Evolutionary conservation across 2,329 filamentous ascomycete species (phyloP).

Genomic region (Arthrobotrys sinensis): DNA sequence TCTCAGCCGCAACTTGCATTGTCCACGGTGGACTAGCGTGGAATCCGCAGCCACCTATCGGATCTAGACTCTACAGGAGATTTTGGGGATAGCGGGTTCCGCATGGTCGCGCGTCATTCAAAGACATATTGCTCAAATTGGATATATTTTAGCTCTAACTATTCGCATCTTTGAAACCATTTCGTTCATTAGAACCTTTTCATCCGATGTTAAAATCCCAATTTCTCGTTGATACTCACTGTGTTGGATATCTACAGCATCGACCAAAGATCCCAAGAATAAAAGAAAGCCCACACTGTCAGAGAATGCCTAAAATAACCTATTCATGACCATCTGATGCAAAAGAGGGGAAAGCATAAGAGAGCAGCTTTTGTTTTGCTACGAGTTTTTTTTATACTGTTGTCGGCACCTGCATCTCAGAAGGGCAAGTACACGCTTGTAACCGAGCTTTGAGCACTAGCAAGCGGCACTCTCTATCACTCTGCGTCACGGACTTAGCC

Average conservation of each 20-base stretch:
- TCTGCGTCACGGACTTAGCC: conserved; percentile 52
- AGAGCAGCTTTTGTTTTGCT: conserved; percentile 40
- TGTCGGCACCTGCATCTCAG: conserved; percentile 46
- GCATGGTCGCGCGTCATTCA: conserved; percentile 49
- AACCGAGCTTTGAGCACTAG: conserved; percentile 53
- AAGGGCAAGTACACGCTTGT: conserved; percentile 48
- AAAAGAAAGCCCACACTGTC: conserved; percentile 14
- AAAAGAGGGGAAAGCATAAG: conserved; percentile 33
- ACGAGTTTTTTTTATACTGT: conserved; percentile 33
- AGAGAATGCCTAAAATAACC: conserved; percentile 43
- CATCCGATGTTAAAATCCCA: conserved; percentile 41
- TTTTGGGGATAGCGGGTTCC: conserved; percentile 59
- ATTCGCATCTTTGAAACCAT: conserved; percentile 24
- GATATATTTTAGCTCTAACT: conserved; percentile 30
- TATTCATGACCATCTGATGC: not conserved
- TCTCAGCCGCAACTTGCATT: conserved; percentile 52
- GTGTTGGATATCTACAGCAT: conserved; percentile 14
- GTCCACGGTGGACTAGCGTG: conserved; percentile 42
- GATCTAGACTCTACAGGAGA: conserved; percentile 58
- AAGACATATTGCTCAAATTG: conserved; percentile 38
- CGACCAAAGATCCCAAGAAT: conserved; percentile 17
- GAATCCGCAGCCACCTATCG: conserved; percentile 58
- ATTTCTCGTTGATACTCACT: not conserved
- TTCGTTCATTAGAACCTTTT: conserved; percentile 32
- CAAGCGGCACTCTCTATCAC: conserved; percentile 49